These are phyloP conservation scores for Daldinia grandis DNA, from an alignment of 495 filamentous ascomycete genomes.

Conservation along the genomic window DNA sequence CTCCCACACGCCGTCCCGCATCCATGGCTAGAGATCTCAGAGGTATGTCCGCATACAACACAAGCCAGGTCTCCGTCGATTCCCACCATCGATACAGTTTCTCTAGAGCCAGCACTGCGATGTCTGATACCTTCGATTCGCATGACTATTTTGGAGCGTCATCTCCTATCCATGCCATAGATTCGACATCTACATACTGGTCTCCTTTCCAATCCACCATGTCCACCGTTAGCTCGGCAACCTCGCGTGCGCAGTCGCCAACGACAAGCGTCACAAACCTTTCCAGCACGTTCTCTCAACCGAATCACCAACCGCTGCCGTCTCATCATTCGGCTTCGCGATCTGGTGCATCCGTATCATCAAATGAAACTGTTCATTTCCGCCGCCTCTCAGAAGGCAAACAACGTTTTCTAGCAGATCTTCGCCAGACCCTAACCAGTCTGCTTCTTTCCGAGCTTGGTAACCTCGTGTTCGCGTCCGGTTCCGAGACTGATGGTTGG, in stretches of 20 bases:
- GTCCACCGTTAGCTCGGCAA: slow-evolving; percentile 67
- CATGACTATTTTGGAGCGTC: slow-evolving; percentile 73
- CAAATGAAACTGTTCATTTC: slow-evolving; percentile 66
- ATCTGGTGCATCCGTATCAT: slow-evolving; percentile 64
- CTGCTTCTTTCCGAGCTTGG: slow-evolving; percentile 91
- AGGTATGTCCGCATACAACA: slow-evolving; percentile 63
- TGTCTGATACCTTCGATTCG: slow-evolving; percentile 72
- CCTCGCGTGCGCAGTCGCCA: slow-evolving; percentile 63
- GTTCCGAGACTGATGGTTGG: slow-evolving; percentile 94
- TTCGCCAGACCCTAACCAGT: slow-evolving; percentile 82
- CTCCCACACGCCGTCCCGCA: slow-evolving; percentile 45
- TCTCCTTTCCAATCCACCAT: slow-evolving; percentile 76
- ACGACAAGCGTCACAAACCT: slow-evolving; percentile 63
- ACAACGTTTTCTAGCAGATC: slow-evolving; percentile 73
- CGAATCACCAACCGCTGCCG: slow-evolving; percentile 50
- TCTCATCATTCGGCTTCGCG: slow-evolving; percentile 53
- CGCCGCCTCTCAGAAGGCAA: slow-evolving; percentile 62
- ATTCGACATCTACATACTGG: slow-evolving; percentile 87
- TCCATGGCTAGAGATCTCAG: slow-evolving; percentile 58
- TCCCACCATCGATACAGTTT: slow-evolving; percentile 68
- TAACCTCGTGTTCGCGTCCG: slow-evolving; percentile 80
- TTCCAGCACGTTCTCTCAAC: slow-evolving; percentile 55
- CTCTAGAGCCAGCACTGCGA: slow-evolving; percentile 61
- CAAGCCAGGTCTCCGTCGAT: slow-evolving; percentile 71
- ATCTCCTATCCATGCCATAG: slow-evolving; percentile 75